phyloP scores from a whole-genome alignment of 495 filamentous ascomycete species.

The Oleoguttula mirabilis region DNA sequence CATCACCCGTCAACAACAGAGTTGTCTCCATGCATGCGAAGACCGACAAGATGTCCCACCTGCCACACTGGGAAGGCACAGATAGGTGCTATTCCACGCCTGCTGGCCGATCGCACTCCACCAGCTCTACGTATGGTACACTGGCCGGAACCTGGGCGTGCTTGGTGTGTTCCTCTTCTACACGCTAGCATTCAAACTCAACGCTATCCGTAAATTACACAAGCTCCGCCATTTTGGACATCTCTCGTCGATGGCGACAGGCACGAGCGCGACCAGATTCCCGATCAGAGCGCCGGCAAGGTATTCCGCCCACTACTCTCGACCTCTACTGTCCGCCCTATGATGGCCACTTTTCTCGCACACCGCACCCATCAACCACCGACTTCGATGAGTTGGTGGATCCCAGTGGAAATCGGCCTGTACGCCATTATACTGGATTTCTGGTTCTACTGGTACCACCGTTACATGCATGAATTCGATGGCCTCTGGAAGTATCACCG shows the following conservation, averaged over 20 bases:
- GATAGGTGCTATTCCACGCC: conserved; percentile 3
- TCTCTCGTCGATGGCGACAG: conserved; percentile 5
- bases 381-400: not conserved
- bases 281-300: conserved; percentile 1
- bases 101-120: conserved; percentile 2
- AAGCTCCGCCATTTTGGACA: conserved; percentile 4
- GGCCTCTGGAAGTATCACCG: conserved; percentile 7
- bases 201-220: conserved; percentile 3
- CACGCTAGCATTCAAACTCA: conserved; percentile 3
- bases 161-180: conserved; percentile 4
- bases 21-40: conserved; percentile 5
- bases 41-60: conserved; percentile 1
- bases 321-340: conserved; percentile 1
- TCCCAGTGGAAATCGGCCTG: conserved; percentile 2
- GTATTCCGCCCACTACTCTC: conserved; percentile 2
- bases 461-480: conserved; percentile 7
- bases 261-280: conserved; percentile 1
- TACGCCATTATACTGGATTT: conserved; percentile 4
- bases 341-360: conserved; percentile 2
- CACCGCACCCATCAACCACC: not conserved
- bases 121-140: not conserved
- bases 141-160: not conserved
- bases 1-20: too few species aligned
- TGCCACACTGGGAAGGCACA: conserved; percentile 2
- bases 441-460: conserved; percentile 11